These are phyloP conservation scores for Geoglossum glabrum DNA, from an alignment of 495 filamentous ascomycete genomes.

Conservation along the genomic window DNA sequence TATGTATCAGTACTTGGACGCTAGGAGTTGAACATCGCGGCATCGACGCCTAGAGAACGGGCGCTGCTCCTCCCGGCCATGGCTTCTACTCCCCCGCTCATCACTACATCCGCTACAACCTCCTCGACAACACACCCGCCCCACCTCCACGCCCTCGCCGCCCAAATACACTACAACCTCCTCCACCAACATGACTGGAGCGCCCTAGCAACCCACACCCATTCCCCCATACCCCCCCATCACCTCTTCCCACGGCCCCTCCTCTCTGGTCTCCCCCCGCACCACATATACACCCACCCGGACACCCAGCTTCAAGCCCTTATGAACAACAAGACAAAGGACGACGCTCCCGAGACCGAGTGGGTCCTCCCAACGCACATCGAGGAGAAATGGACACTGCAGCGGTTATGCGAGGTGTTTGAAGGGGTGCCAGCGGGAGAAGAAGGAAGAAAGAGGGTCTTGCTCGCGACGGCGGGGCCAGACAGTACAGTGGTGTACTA, in stretches of 20 bases:
- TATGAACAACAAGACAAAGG: conserved; percentile 23
- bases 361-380: conserved; percentile 79
- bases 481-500: conserved; percentile 95
- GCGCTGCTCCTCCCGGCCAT: not conserved
- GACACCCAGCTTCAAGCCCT: conserved; percentile 62
- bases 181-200: conserved; percentile 80
- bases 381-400: conserved; percentile 63
- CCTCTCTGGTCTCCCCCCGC: conserved; percentile 74
- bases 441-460: conserved; percentile 35
- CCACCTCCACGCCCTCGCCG: conserved; percentile 30
- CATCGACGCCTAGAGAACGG: too few relatives aligned
- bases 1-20: too few relatives aligned
- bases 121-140: conserved; percentile 6
- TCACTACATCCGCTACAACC: conserved; percentile 17
- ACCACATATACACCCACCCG: conserved; percentile 73
- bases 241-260: conserved; percentile 36
- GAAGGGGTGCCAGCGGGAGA: conserved; percentile 27
- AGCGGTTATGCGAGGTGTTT: conserved; percentile 59
- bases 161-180: conserved; percentile 59
- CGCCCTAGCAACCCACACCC: conserved; percentile 38
- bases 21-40: too few relatives aligned
- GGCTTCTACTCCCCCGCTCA: not conserved
- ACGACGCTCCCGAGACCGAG: conserved; percentile 37
- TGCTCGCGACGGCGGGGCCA: conserved; percentile 66
- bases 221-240: conserved; percentile 12